Conservation (phyloP, 257 asterid species). For the Capsicum pubescens region DNA sequence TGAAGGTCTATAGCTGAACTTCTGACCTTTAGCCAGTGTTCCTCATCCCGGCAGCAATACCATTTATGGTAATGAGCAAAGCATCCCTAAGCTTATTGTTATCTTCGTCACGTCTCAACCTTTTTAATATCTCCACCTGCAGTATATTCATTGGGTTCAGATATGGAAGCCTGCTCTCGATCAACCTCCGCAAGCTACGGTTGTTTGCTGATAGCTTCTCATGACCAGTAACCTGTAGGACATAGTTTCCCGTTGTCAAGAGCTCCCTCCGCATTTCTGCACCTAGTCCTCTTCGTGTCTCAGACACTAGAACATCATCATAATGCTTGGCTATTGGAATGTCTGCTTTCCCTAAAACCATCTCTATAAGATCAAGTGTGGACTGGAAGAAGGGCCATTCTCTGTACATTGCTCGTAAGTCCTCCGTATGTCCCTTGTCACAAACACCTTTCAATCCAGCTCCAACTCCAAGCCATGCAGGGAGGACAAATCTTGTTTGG, state of each 20-base stretch:
- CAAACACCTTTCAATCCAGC: constrained; percentile 81
- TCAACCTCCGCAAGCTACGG: constrained; percentile 66
- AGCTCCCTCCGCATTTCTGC: constrained; percentile 81
- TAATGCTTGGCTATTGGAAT: constrained; percentile 81
- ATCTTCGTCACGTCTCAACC: constrained; percentile 75
- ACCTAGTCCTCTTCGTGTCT: constrained; percentile 68
- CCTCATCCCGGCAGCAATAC: constrained; percentile 99
- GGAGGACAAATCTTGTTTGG: constrained; percentile 89
- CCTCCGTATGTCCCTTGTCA: constrained; percentile 77
- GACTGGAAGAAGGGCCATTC: constrained; percentile 97
- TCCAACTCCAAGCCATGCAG: constrained; percentile 99
- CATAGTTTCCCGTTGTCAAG: constrained; percentile 65
- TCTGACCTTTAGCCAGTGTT: constrained; percentile 66
- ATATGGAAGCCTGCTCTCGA: constrained; percentile 94
- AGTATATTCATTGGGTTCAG: constrained; percentile 90
- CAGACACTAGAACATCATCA: constrained; percentile 82
- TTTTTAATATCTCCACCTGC: constrained; percentile 92
- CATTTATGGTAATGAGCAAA: constrained; percentile 81
- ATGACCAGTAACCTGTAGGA: constrained; percentile 75
- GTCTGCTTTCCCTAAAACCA: constrained; percentile 93
- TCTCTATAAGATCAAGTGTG: constrained; percentile 87
- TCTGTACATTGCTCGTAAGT: constrained; percentile 82
- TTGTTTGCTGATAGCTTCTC: constrained; percentile 79
- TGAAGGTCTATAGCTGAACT: not conserved
- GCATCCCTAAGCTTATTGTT: constrained; percentile 84